A percentile compares a stretch with the other conserved stretches of the same genome.
phyloP scores from a whole-genome alignment of 331 rosid species.

The Ulmus americana region DNA sequence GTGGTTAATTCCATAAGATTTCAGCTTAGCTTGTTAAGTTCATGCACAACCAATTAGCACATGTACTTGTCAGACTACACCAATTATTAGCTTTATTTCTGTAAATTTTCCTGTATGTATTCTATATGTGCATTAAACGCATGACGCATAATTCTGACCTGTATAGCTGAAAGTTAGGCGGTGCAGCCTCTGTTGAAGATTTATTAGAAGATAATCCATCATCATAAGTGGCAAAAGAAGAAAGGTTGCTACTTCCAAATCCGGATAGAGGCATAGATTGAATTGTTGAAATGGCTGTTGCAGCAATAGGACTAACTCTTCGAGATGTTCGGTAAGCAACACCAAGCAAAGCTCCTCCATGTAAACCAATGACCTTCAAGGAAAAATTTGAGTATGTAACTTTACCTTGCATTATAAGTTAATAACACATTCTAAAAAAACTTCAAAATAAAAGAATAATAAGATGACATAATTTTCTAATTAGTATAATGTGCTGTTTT shows the following conservation, averaged over 20 bases:
- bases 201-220: constrained; percentile 73
- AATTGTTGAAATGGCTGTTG: constrained; percentile 90
- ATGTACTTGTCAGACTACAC: no score
- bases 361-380: constrained; percentile 86
- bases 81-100: no score
- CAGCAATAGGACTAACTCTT: constrained; percentile 85
- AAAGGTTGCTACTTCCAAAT: constrained; percentile 75
- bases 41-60: no score
- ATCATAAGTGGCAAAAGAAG: constrained; percentile 82
- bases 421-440: not conserved
- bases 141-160: constrained; percentile 32
- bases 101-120: no score
- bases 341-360: constrained; percentile 98
- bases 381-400: constrained; percentile 15
- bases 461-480: no score
- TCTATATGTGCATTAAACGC: no score
- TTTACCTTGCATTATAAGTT: constrained; percentile 15
- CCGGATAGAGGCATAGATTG: constrained; percentile 98
- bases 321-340: constrained; percentile 90
- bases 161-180: constrained; percentile 88
- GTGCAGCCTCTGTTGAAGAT: constrained; percentile 70
- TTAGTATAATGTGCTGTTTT: no score
- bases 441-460: not conserved
- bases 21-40: no score
- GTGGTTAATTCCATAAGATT: no score